These are phyloP conservation scores for Penicillium sp. DNA, from an alignment of 2,329 filamentous ascomycete species.

Conservation along the genomic window DNA sequence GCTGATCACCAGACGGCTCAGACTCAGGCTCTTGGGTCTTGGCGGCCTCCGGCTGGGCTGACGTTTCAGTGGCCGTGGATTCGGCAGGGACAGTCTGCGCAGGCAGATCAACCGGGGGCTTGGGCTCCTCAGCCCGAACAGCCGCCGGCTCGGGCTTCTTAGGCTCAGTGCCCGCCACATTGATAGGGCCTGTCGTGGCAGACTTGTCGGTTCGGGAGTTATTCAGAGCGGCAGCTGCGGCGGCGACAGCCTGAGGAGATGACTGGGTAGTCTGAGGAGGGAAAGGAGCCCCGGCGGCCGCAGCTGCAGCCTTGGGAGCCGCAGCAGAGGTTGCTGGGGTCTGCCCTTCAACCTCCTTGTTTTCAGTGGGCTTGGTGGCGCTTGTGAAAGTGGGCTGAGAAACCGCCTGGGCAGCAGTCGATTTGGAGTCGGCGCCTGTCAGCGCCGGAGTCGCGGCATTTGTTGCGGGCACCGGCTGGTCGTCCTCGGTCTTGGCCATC, in stretches of 20 bases:
- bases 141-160: slow-evolving; percentile 20
- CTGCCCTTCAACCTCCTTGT: slow-evolving; percentile 2
- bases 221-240: slow-evolving; percentile 15
- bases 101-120: slow-evolving; percentile 5
- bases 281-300: not conserved
- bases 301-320: slow-evolving; percentile 4
- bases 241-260: slow-evolving; percentile 17
- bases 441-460: slow-evolving; percentile 14
- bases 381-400: slow-evolving; percentile 16
- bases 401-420: slow-evolving; percentile 15
- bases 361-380: slow-evolving; percentile 4
- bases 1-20: slow-evolving; percentile 5
- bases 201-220: slow-evolving; percentile 18
- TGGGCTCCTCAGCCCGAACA: slow-evolving; percentile 21
- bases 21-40: slow-evolving; percentile 1
- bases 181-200: slow-evolving; percentile 2
- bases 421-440: slow-evolving; percentile 18
- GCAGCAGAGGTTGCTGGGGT: not conserved
- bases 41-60: slow-evolving; percentile 1
- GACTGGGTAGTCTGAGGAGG: slow-evolving; percentile 6
- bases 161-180: slow-evolving; percentile 10
- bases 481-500: slow-evolving; percentile 32
- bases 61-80: not conserved
- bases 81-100: slow-evolving; percentile 1
- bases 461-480: slow-evolving; percentile 12